Evolutionary conservation across 73 alveolate genomes (phyloP).

Genomic region (Effrenium voratum): DNA sequence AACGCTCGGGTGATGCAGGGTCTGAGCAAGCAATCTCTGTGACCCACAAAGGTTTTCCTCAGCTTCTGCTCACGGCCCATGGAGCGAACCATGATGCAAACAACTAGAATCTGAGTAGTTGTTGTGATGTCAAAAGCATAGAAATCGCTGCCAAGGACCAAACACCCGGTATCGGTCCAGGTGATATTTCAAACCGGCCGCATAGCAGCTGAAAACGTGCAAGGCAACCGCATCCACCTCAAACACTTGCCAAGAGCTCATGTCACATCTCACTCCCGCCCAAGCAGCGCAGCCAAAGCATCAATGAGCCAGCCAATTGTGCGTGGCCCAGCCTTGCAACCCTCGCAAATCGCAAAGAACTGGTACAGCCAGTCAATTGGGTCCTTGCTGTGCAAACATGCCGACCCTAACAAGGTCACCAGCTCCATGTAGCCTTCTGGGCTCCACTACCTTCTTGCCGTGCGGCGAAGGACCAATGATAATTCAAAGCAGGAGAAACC

Average conservation of each 20-base stretch:
- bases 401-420: too few relatives aligned
- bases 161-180: constrained; percentile 52
- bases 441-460: too few relatives aligned
- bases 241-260: neutral
- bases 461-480: constrained; percentile 42
- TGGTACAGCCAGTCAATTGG: constrained; percentile 83
- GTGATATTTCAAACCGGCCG: constrained; percentile 83
- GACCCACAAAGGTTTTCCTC: constrained; percentile 89
- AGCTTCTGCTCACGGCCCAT: neutral
- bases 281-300: neutral
- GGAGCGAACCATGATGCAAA: neutral
- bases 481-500: constrained; percentile 55
- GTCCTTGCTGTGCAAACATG: too few relatives aligned
- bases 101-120: neutral
- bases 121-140: neutral
- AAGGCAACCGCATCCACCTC: constrained; percentile 77
- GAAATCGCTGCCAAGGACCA: constrained; percentile 17
- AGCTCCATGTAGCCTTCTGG: too few relatives aligned
- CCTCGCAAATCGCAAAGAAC: constrained; percentile 35
- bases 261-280: neutral
- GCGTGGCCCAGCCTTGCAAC: constrained; percentile 51
- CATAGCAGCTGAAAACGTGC: constrained; percentile 84
- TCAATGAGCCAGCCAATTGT: neutral
- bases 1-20: constrained; percentile 71
- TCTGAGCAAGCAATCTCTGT: constrained; percentile 91